Base-by-base conservation (phyloP, 345 rosid genomes). In the Acer campestre region DNA sequence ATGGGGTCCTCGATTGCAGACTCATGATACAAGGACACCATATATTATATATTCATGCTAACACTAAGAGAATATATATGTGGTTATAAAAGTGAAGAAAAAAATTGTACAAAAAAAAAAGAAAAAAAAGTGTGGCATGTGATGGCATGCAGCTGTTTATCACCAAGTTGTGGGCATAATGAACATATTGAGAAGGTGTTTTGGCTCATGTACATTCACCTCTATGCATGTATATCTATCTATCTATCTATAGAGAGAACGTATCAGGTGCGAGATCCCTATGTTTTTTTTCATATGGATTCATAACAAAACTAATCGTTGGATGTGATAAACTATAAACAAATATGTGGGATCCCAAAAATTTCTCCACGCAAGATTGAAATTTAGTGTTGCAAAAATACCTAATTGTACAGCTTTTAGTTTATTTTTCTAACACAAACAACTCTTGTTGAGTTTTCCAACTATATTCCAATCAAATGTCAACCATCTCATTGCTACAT, bases 1-100 rank as follows among this genome's bases (percentile, higher is more conserved):
- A 59, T 81, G 83, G 83, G 81, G 76, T 77, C 80, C 49, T 79
- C 69, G 35, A 22, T 68, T 44, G 71, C 29, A 63, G 72, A 73
- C 62, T 58, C 71, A 42, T 68, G 40, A 77, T 73, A 72, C 73
- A 64, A 63, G 55, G 2, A 8, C 70, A 76, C 68, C 65, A 56
- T 59, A 59, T 38, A 16, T 44, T 35, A 71, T 13, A 29, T 20
- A 20, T 49, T 53, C 65, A 64, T n/a, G 35, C 53, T 53, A 46
- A 67, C 17, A 75, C 55, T 63, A 76, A 73, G 46, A 42, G 10
- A 42, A 8, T 8, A 46, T 44, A 7, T 46, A 9, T 83, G 68
- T 65, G 78, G 71, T 48, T 53, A 66, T 76, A 75, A 59, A 59
- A 11, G 23, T 38, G 38, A 35, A 35, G 38, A 31, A 73, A 53